Evolutionary conservation across 441 rosid genomes (phyloP).

Genomic region (Aleurites moluccanus): DNA sequence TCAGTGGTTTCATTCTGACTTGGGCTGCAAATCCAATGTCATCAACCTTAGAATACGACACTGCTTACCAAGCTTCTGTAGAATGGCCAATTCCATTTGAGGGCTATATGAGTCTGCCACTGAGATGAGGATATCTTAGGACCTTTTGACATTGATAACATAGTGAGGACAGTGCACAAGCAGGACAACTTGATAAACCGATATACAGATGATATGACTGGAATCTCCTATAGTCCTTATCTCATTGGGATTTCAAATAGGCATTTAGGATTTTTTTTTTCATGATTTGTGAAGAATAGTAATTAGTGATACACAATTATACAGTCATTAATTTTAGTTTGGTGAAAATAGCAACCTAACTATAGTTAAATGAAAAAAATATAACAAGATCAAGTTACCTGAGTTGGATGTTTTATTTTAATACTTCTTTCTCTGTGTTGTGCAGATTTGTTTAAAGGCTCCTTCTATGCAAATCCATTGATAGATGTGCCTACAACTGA

Average conservation of each 20-base stretch:
- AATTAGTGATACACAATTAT: not conserved
- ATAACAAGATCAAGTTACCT: constrained; percentile 8
- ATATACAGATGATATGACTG: not conserved
- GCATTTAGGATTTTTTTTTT: not conserved
- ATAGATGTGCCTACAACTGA: constrained; percentile 75
- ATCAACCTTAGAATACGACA: not conserved
- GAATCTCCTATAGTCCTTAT: not conserved
- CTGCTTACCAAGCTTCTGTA: not conserved
- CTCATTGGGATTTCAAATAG: not conserved
- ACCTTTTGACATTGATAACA: not conserved
- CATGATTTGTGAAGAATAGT: not conserved
- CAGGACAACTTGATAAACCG: not conserved
- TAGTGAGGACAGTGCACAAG: not conserved
- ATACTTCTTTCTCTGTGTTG: constrained; percentile 18
- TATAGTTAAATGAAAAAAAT: not conserved
- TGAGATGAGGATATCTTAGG: not conserved
- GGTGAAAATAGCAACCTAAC: not conserved
- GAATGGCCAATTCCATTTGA: not conserved
- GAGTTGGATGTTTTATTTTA: not conserved
- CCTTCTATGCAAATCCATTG: constrained; percentile 85
- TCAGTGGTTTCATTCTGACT: not conserved
- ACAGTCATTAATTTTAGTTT: not conserved
- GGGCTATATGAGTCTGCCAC: not conserved
- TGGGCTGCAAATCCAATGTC: not conserved
- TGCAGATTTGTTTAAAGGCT: constrained; percentile 82